Base-by-base conservation (phyloP, 2,329 filamentous ascomycete species). In the Tolypocladium nubicola region DNA sequence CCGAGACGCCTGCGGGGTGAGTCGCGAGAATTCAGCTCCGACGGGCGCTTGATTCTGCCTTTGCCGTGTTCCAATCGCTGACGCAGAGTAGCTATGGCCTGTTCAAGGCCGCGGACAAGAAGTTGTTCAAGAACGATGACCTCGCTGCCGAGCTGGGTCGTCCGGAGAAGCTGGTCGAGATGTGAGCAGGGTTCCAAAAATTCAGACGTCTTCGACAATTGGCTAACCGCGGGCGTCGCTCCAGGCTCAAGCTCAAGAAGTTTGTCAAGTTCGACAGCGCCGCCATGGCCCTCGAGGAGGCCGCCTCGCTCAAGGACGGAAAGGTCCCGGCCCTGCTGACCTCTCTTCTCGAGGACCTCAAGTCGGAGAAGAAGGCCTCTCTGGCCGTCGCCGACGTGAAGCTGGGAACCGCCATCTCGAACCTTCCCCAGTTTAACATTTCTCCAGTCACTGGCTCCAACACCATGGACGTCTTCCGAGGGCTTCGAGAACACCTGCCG, bases 41-140 rank as follows among this genome's bases (percentile, higher is more conserved):
- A 33, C 8, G 26, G 26, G 16, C 26, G 26, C 8, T 26, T 23
- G 26, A 26, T 47, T 14, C 43, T 40, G 39, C 13, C 9, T 16
- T 14, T 1, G 10, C 7, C 1, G 21, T 3, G 37, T 6, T 30
- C 14, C 47, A 10, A 41, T 57, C 52, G 61, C 73, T 75, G 70
- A 71, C 69, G 63, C 62, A 60, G 58, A 63, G 65, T 67, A 96
- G 94, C 73, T 97, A 97, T 79, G 94, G 92, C 75, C 85, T 99
- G 73, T 91, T 99, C 80, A 97, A 99, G 82, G 89, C 93, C 67
- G 90, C 92, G 74, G 93, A 97, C 83, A 97, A 97, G 85, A 97
- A 97, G 81, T 83, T 97, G 59, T 81, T 99, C 64, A 94, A 96
- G 75, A 86, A 88, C 69, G 88, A 93, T 75, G 86, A 92, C 69